These are phyloP conservation scores for Phoenix roebelenii DNA, from an alignment of 176 grass and related monocot genomes.

Conservation along the genomic window DNA sequence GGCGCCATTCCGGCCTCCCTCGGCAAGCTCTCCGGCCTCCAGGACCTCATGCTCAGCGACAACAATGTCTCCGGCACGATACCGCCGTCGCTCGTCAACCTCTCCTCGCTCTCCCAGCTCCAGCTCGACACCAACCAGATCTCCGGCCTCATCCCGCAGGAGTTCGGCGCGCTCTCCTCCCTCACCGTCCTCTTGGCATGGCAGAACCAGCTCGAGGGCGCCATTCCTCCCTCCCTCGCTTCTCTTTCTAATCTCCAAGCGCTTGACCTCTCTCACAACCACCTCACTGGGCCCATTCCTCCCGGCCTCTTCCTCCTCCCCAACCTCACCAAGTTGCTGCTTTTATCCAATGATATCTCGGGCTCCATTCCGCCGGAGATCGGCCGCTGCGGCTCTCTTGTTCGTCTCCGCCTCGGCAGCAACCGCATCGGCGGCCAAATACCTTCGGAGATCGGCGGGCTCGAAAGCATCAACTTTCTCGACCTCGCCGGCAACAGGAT, in stretches of 20 bases:
- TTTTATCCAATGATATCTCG: constrained; percentile 84
- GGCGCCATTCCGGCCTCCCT: background rate
- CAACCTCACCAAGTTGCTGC: constrained; percentile 87
- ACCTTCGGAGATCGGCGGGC: constrained; percentile 38
- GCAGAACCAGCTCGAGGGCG: constrained; percentile 84
- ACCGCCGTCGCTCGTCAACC: constrained; percentile 17
- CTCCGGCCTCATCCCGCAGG: constrained; percentile 68
- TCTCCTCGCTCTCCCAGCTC: constrained; percentile 59
- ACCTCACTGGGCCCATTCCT: constrained; percentile 58
- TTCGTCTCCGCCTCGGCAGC: constrained; percentile 57
- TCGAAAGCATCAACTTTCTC: constrained; percentile 74
- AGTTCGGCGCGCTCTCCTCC: constrained; percentile 35
- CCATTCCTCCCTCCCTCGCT: constrained; percentile 49
- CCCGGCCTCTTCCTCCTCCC: constrained; percentile 63
- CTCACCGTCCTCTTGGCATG: constrained; percentile 76
- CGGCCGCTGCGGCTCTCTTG: constrained; percentile 35
- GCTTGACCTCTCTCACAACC: constrained; percentile 88
- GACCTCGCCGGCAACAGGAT: constrained; percentile 77
- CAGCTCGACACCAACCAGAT: constrained; percentile 94
- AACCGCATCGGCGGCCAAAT: constrained; percentile 59
- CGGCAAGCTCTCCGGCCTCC: background rate
- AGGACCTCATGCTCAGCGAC: constrained; percentile 5
- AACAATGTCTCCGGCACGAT: constrained; percentile 1
- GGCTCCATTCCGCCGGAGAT: constrained; percentile 62
- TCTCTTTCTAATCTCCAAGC: constrained; percentile 47